Base-by-base conservation (phyloP, 2,329 filamentous ascomycete species). In the Hysterium pulicare region DNA sequence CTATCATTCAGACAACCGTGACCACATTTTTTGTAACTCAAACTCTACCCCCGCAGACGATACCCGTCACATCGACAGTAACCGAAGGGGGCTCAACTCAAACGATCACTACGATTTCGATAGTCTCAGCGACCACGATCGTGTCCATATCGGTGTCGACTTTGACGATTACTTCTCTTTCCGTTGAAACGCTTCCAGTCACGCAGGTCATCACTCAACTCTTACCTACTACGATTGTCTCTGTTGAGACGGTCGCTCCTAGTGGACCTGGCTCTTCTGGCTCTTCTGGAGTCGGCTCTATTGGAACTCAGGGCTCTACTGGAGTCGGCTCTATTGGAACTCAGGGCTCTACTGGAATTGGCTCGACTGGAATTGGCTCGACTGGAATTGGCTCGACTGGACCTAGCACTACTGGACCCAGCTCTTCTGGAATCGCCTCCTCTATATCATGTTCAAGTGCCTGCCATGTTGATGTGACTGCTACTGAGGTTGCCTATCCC, bases 381-480 rank as follows among this genome's bases (percentile, higher is more conserved):
- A n/a, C n/a, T n/a, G n/a, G n/a, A n/a, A n/a, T n/a, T n/a, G n/a
- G n/a, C n/a, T 48, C 55, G 7, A 40, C 52, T 13, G 42, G 48
- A 19, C 38, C 47, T 9, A 35, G 9, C 31, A 13, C 38, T 8
- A 28, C 8, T 13, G 13, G 7, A 28, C 7, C 24, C 24, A 8
- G 8, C 8, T 8, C 13, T 28, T 13, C 24, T 13, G 7, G 8
- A 28, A 28, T 7, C 24, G 7, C 24, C 7, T 28, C 24, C 7
- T 28, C 24, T 28, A 28, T 28, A 15, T 39, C 40, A 1, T 66
- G 62, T 46, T 13, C 50, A 1, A 58, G 48, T n/a, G 33, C 38
- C 6, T 67, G 64, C 33, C 51, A 57, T 21, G 58, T 67, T 5
- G 53, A 61, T 42, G 60, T 66, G 0, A 60, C 57, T 2, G 64